Evolutionary conservation across 1,139 yeast genomes (phyloP).

Genomic region (Candida pseudocylindracea): DNA sequence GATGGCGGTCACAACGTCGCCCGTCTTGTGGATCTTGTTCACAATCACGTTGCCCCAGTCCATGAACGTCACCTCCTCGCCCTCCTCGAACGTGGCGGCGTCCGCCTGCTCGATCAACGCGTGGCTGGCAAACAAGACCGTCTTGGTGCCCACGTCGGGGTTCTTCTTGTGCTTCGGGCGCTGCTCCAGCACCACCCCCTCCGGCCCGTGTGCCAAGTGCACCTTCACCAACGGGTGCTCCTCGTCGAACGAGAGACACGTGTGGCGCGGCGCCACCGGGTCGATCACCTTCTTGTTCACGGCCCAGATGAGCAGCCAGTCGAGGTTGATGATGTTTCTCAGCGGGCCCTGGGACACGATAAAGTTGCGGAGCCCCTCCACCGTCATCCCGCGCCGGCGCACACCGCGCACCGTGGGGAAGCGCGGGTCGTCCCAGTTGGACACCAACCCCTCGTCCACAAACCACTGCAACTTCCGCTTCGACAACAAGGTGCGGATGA

Average conservation of each 20-base stretch:
- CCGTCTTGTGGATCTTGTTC: constrained; percentile 37
- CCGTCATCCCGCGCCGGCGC: constrained; percentile 98
- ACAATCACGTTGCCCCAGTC: constrained; percentile 96
- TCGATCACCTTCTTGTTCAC: constrained; percentile 90
- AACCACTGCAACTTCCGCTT: constrained; percentile 98
- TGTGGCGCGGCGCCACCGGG: constrained; percentile 88
- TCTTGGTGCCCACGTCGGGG: constrained; percentile 73
- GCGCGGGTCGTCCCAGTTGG: constrained; percentile 96
- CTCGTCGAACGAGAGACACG: constrained; percentile 6
- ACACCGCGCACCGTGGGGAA: constrained; percentile 99
- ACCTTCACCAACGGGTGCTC: constrained; percentile 26
- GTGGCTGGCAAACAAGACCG: constrained; percentile 41
- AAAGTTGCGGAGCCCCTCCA: constrained; percentile 86
- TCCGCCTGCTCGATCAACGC: constrained; percentile 77
- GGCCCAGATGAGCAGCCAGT: constrained; percentile 96
- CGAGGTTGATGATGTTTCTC: constrained; percentile 83
- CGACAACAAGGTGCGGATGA: constrained; percentile 79
- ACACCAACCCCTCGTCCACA: constrained; percentile 70
- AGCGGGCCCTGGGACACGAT: constrained; percentile 94
- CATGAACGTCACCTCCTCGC: constrained; percentile 89
- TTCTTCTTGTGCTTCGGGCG: constrained; percentile 94
- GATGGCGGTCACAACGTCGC: constrained; percentile 32
- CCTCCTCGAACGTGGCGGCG: constrained; percentile 46
- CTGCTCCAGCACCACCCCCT: constrained; percentile 34
- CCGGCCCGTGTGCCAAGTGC: constrained; percentile 45